These are phyloP conservation scores for Suillus cothurnatus DNA, from an alignment of 768 basidiomycete species.

Conservation along the genomic window DNA sequence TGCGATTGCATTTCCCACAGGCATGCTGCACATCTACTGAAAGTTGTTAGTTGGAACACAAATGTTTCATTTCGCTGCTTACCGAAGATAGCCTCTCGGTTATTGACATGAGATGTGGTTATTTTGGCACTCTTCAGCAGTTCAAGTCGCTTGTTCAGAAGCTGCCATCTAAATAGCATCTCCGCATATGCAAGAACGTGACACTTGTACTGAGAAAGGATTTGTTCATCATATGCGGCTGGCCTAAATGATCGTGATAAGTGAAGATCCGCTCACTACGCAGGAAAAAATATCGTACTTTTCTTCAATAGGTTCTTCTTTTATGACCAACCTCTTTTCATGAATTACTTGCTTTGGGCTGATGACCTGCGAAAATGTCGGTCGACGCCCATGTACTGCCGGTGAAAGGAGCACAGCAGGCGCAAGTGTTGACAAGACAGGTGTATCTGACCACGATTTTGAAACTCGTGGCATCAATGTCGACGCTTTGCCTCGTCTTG, in stretches of 20 bases:
- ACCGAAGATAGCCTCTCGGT: conserved; percentile 40
- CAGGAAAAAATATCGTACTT: conserved; percentile 12
- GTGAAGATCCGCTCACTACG: not conserved
- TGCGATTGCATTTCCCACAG: conserved; percentile 47
- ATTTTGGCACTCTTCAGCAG: conserved; percentile 65
- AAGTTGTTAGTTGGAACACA: conserved; percentile 7
- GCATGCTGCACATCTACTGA: conserved; percentile 47
- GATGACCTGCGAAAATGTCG: conserved; percentile 45
- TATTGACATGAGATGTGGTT: conserved; percentile 27
- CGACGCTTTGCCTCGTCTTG: conserved; percentile 26
- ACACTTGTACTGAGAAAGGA: conserved; percentile 45
- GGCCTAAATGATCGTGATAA: conserved; percentile 20
- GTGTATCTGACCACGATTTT: conserved; percentile 60
- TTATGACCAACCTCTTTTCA: conserved; percentile 42
- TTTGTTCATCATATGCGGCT: conserved; percentile 35
- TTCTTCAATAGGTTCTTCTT: conserved; percentile 28
- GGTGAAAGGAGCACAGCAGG: conserved; percentile 46
- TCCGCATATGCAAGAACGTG: conserved; percentile 79
- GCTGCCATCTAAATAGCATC: conserved; percentile 70
- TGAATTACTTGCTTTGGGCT: conserved; percentile 30
- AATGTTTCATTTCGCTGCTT: conserved; percentile 5
- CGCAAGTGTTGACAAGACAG: conserved; percentile 29
- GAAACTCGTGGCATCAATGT: conserved; percentile 40
- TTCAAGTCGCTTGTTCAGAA: conserved; percentile 71
- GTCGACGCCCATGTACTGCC: conserved; percentile 40